Conservation (phyloP, 805 yeast genomes). For the Nakazawaea wickerhamii region DNA sequence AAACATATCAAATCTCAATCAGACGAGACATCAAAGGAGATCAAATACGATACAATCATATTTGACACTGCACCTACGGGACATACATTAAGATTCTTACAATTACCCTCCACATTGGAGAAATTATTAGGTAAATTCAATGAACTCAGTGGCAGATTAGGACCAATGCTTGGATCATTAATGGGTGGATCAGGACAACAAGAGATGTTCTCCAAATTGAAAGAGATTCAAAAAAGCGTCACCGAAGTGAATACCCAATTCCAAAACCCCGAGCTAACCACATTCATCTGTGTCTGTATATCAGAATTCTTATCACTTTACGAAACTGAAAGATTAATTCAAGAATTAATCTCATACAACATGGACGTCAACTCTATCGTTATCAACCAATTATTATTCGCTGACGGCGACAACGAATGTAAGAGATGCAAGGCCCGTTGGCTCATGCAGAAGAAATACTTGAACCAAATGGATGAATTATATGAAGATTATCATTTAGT, state of each 20-base stretch:
- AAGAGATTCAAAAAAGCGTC: constrained; percentile 75
- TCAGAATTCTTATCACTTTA: constrained; percentile 93
- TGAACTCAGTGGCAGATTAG: constrained; percentile 79
- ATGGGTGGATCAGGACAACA: constrained; percentile 53
- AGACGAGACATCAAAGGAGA: constrained; percentile 22
- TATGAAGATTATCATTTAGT: constrained; percentile 97
- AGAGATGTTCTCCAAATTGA: constrained; percentile 74
- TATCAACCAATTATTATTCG: constrained; percentile 88
- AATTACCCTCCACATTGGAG: constrained; percentile 88
- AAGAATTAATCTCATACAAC: constrained; percentile 88
- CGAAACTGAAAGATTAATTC: constrained; percentile 97
- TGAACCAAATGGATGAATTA: constrained; percentile 91
- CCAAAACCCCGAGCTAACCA: constrained; percentile 92
- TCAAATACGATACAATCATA: constrained; percentile 77
- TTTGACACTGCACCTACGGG: constrained; percentile 99
- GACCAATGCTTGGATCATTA: constrained; percentile 79
- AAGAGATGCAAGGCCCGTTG: constrained; percentile 88
- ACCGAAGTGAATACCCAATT: constrained; percentile 90
- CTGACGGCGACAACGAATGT: constrained; percentile 73
- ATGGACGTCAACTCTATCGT: constrained; percentile 97
- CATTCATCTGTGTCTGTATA: constrained; percentile 94
- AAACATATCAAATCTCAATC: constrained; percentile 85
- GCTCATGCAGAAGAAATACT: constrained; percentile 92
- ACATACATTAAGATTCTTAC: constrained; percentile 91
- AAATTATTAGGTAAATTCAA: constrained; percentile 82